Conservation (phyloP, 352 stramenopile genomes). For the Phytophthora litchii region DNA sequence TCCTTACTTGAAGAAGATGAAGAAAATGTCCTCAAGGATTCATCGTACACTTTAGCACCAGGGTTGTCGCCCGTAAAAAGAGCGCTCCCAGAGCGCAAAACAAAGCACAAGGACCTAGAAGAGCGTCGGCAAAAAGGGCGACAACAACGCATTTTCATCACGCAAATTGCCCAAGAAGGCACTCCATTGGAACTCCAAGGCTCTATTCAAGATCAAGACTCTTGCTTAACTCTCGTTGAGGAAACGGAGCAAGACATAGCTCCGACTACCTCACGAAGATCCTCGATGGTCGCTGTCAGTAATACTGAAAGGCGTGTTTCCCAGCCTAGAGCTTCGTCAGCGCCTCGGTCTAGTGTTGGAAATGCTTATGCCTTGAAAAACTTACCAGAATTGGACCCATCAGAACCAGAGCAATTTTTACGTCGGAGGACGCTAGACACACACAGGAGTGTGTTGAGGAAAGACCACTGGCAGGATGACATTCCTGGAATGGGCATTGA, state of each 20-base stretch:
- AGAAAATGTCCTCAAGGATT: neutral
- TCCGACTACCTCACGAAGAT: conserved; percentile 4
- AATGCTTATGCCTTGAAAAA: conserved; percentile 34
- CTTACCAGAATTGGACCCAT: conserved; percentile 3
- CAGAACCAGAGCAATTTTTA: conserved; percentile 66
- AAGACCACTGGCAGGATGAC: conserved; percentile 42
- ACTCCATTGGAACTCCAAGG: conserved; percentile 3
- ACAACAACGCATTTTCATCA: conserved; percentile 48
- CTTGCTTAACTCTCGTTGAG: conserved; percentile 17
- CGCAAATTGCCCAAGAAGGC: conserved; percentile 25
- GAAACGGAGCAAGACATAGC: conserved; percentile 24
- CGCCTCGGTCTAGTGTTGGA: conserved; percentile 35
- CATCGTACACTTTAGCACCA: conserved; percentile 8
- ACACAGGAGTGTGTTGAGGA: conserved; percentile 51
- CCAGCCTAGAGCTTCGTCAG: conserved; percentile 24
- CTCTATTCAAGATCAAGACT: conserved; percentile 17
- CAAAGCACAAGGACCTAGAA: conserved; percentile 67
- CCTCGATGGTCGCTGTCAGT: conserved; percentile 16
- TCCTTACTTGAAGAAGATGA: conserved; percentile 4
- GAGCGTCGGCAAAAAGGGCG: conserved; percentile 60
- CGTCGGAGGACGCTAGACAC: conserved; percentile 36
- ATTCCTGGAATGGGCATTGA: conserved; percentile 55
- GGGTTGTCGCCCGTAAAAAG: conserved; percentile 26
- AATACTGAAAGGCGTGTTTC: conserved; percentile 8
- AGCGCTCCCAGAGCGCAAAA: conserved; percentile 61